Percentiles rank a stretch among this genome's conserved stretches.
These are phyloP conservation scores for Aureobasidium uvarum DNA, from an alignment of 2,329 filamentous ascomycete species.

Conservation along the genomic window DNA sequence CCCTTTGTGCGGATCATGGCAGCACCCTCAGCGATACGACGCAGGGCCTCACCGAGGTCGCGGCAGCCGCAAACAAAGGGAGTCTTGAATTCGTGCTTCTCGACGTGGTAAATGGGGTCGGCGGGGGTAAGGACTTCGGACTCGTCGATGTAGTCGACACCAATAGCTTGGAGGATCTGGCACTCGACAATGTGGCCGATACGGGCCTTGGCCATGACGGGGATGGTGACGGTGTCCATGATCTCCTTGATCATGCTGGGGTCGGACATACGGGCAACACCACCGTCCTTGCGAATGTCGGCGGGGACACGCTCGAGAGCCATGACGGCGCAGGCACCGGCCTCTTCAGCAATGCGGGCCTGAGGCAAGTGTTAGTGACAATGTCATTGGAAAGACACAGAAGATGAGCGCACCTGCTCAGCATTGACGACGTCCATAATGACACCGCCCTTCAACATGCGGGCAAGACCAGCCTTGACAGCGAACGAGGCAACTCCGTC, in stretches of 20 bases:
- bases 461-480: constrained; percentile 90
- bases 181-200: constrained; percentile 99
- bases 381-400: not conserved
- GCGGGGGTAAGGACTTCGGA: constrained; percentile 96
- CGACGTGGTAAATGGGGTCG: constrained; percentile 85
- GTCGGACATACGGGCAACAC: constrained; percentile 96
- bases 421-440: constrained; percentile 99
- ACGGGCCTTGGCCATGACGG: constrained; percentile 98
- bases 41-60: constrained; percentile 87
- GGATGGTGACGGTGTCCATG: constrained; percentile 90
- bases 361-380: constrained; percentile 40
- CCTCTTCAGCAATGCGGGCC: constrained; percentile 95
- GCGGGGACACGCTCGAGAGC: constrained; percentile 95
- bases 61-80: constrained; percentile 97
- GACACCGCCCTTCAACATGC: constrained; percentile 98
- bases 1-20: constrained; percentile 99
- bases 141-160: constrained; percentile 98
- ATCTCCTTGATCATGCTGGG: constrained; percentile 93
- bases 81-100: constrained; percentile 76
- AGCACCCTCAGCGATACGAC: constrained; percentile 87
- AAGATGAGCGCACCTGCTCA: constrained; percentile 59
- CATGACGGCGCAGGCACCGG: constrained; percentile 96
- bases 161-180: constrained; percentile 91
- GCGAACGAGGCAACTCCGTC: constrained; percentile 61
- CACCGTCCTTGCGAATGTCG: constrained; percentile 88